Percentiles rank a stretch among this genome's conserved stretches.
phyloP scores from a whole-genome alignment of 2,329 filamentous ascomycete genomes.

The Pyrenophora tritici-repentis region DNA sequence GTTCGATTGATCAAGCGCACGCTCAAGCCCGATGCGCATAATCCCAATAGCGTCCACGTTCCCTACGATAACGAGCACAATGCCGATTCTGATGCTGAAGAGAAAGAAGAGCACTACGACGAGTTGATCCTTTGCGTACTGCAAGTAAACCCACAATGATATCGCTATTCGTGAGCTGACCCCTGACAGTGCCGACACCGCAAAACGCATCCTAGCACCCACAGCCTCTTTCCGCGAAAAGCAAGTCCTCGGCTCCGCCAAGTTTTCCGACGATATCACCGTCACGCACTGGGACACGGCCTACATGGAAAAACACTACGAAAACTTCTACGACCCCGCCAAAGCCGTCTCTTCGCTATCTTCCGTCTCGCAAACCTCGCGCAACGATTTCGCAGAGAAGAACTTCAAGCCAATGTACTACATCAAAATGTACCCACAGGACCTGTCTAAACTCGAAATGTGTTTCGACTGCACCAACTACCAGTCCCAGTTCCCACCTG shows the following conservation, averaged over 20 bases:
- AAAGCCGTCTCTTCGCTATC: constrained; percentile 52
- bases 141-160: constrained; percentile 25
- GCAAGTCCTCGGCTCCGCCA: constrained; percentile 71
- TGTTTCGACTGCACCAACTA: constrained; percentile 78
- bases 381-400: constrained; percentile 54
- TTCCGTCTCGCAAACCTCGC: constrained; percentile 48
- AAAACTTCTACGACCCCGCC: constrained; percentile 61
- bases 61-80: constrained; percentile 43
- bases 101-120: constrained; percentile 61
- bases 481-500: constrained; percentile 69
- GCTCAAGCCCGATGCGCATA: constrained; percentile 50
- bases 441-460: constrained; percentile 63
- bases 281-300: constrained; percentile 68
- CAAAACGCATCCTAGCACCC: constrained; percentile 63
- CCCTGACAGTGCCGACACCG: constrained; percentile 54
- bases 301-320: constrained; percentile 72
- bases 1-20: constrained; percentile 55
- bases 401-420: constrained; percentile 69
- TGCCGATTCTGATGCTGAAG: constrained; percentile 49
- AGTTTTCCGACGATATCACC: constrained; percentile 72
- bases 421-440: constrained; percentile 63
- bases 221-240: constrained; percentile 66
- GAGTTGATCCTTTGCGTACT: constrained; percentile 69
- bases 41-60: constrained; percentile 53
- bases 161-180: constrained; percentile 1